These are phyloP conservation scores for Diversispora epigaea DNA, from an alignment of 192 early-diverging fungal species.

Conservation along the genomic window DNA sequence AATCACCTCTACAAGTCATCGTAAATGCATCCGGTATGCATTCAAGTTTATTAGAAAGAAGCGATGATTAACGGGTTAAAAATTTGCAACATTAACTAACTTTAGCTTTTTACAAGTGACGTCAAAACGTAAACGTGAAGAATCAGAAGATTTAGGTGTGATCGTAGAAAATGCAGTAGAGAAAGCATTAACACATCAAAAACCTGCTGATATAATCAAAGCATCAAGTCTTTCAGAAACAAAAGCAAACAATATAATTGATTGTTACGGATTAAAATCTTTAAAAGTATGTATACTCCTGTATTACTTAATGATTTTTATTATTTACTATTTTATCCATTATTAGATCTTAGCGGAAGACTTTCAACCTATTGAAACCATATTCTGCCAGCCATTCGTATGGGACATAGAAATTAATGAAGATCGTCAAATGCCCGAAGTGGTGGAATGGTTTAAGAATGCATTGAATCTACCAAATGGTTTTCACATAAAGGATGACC, in stretches of 20 bases:
- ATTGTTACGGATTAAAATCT: conserved; percentile 5
- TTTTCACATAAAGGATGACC: conserved; percentile 7
- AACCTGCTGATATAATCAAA: not conserved
- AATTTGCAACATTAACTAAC: not conserved
- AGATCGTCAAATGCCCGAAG: conserved; percentile 18
- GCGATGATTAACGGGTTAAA: not conserved
- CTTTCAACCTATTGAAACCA: conserved; percentile 15
- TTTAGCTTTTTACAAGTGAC: conserved; percentile 26
- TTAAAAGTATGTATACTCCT: conserved; percentile 14
- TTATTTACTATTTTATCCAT: conserved; percentile 16
- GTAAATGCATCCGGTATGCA: conserved; percentile 26
- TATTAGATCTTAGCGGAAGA: conserved; percentile 18
- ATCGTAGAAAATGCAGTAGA: conserved; percentile 14
- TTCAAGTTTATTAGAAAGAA: not conserved
- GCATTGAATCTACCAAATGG: not conserved
- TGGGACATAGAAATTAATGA: conserved; percentile 24
- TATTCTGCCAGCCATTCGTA: conserved; percentile 3
- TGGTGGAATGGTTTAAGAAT: conserved; percentile 18
- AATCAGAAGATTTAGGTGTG: not conserved
- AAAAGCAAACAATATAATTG: conserved; percentile 11
- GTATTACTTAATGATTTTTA: conserved; percentile 19
- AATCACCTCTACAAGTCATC: not conserved
- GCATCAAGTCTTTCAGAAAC: conserved; percentile 19
- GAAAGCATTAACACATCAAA: conserved; percentile 17
- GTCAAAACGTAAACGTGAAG: conserved; percentile 28